A percentile compares a stretch with the other conserved stretches of the same genome.
Conservation (phyloP, 192 early-diverging fungal species). For the Chytriomyces sp. region DNA sequence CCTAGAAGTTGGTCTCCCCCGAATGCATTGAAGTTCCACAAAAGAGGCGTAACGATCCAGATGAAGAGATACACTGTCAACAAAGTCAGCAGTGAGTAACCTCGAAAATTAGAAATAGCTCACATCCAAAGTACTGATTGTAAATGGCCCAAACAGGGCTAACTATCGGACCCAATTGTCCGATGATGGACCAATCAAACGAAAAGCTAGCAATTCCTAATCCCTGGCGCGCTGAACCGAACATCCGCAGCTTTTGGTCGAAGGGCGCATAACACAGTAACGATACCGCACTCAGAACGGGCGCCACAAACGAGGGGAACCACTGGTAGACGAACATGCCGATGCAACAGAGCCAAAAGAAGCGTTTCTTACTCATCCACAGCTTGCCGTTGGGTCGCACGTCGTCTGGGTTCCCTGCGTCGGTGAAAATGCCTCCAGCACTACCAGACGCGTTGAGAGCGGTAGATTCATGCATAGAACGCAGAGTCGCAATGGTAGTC, state of each 20-base stretch:
- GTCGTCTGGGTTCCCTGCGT: neutral
- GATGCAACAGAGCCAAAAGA: constrained; percentile 37
- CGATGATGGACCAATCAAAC: constrained; percentile 37
- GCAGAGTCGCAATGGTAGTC: constrained; percentile 42
- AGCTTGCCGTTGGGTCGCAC: neutral
- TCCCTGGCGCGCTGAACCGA: constrained; percentile 27
- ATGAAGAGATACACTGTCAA: constrained; percentile 24
- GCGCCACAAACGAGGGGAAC: constrained; percentile 36
- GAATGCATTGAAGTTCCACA: constrained; percentile 42
- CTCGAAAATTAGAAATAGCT: neutral
- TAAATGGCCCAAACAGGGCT: constrained; percentile 24
- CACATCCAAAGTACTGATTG: constrained; percentile 22
- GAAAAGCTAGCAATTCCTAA: constrained; percentile 23
- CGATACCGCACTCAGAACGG: constrained; percentile 29
- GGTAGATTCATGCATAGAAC: constrained; percentile 47
- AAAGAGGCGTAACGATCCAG: constrained; percentile 37
- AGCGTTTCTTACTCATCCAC: neutral
- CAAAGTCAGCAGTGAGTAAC: neutral
- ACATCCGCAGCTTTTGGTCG: constrained; percentile 17
- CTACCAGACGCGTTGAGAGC: constrained; percentile 54
- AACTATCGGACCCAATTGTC: constrained; percentile 10
- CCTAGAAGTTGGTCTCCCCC: constrained; percentile 31
- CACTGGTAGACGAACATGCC: constrained; percentile 35
- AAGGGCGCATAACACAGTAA: constrained; percentile 26
- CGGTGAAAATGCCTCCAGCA: neutral